phyloP scores from a whole-genome alignment of 441 rosid species.

The Kokia cookei region DNA sequence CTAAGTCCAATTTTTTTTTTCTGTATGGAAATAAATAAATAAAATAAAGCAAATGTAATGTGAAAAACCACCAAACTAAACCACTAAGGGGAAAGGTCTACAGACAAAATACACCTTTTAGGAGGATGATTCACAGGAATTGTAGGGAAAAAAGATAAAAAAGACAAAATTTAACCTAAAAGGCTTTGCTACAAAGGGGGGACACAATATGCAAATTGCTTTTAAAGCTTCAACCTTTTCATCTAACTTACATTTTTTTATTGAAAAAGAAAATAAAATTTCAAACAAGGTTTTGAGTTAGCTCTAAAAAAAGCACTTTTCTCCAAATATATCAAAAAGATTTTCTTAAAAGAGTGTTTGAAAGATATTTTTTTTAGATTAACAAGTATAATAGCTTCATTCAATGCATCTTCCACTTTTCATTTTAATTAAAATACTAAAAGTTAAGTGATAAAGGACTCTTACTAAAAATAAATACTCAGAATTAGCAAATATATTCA shows the following conservation, averaged over 20 bases:
- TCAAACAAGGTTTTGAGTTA: neutral
- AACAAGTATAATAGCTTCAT: too few species aligned
- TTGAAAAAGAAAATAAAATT: neutral
- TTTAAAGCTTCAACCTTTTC: neutral
- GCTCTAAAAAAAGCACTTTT: neutral
- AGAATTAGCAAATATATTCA: too few species aligned
- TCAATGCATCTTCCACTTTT: too few species aligned
- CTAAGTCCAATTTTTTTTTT: too few species aligned
- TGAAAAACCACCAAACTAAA: constrained; percentile 7
- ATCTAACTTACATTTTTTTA: neutral
- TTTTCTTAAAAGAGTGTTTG: neutral
- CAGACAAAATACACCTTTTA: constrained; percentile 37
- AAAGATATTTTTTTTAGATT: too few species aligned
- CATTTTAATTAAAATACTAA: too few species aligned
- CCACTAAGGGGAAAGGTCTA: constrained; percentile 13
- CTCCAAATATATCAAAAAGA: neutral
- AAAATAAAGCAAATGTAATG: constrained; percentile 1
- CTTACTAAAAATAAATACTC: too few species aligned
- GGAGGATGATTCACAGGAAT: constrained; percentile 37
- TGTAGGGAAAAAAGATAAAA: constrained; percentile 8
- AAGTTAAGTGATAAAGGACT: too few species aligned
- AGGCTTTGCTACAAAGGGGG: neutral
- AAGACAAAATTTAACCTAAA: constrained; percentile 16
- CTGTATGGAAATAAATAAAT: neutral
- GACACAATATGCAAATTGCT: constrained; percentile 3